phyloP scores from a whole-genome alignment of 805 yeast species.

The Metahyphopichia silvanorum region DNA sequence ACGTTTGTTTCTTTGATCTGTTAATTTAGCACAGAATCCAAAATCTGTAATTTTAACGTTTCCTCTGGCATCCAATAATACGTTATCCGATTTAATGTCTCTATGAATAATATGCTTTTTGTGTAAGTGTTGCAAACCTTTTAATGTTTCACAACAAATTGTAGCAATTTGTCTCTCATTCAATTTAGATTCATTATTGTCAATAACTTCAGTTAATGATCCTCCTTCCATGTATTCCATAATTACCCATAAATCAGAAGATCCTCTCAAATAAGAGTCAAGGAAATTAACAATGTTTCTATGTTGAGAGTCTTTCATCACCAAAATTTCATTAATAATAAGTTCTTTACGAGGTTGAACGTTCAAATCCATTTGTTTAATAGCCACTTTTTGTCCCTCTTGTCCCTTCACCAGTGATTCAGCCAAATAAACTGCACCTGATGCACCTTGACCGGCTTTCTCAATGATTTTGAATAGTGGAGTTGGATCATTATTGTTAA shows the following conservation, averaged over 20 bases:
- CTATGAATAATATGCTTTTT: constrained; percentile 85
- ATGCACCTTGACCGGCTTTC: constrained; percentile 96
- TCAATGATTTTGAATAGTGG: constrained; percentile 72
- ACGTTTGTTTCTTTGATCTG: constrained; percentile 67
- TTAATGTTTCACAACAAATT: constrained; percentile 84
- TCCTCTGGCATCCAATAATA: constrained; percentile 40
- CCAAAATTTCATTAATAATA: constrained; percentile 91
- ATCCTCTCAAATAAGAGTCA: constrained; percentile 81
- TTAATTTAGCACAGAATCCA: constrained; percentile 66
- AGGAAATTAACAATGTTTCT: constrained; percentile 91
- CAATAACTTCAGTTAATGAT: constrained; percentile 91
- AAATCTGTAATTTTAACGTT: constrained; percentile 46
- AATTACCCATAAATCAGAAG: constrained; percentile 91
- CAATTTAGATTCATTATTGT: constrained; percentile 68
- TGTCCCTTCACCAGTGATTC: constrained; percentile 49
- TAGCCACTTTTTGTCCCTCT: constrained; percentile 72
- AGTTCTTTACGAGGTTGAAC: constrained; percentile 93
- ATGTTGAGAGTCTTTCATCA: constrained; percentile 95
- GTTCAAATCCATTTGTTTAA: constrained; percentile 90
- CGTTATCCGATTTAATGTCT: constrained; percentile 46
- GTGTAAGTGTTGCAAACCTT: constrained; percentile 90
- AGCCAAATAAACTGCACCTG: constrained; percentile 92
- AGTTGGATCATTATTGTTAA: constrained; percentile 81
- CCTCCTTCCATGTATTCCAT: constrained; percentile 99
- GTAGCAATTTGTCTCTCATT: constrained; percentile 89